These are phyloP conservation scores for Saccharomycopsis fodiens DNA, from an alignment of 805 yeast genomes.

Conservation along the genomic window DNA sequence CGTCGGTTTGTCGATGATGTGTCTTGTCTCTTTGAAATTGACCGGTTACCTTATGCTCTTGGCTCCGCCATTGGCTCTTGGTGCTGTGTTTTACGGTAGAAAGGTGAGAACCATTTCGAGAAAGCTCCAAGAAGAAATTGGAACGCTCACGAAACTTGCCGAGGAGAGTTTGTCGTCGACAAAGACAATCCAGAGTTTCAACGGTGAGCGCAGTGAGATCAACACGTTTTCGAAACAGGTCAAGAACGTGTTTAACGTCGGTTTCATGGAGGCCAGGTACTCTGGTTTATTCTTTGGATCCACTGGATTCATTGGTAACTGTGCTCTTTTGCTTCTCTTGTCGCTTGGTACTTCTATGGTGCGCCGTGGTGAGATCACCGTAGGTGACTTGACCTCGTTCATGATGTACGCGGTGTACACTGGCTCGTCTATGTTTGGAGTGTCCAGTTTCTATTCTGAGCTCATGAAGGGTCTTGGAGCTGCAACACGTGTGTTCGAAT, in stretches of 20 bases:
- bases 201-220: conserved; percentile 75
- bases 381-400: conserved; percentile 87
- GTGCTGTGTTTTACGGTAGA: conserved; percentile 78
- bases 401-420: conserved; percentile 94
- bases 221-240: conserved; percentile 68
- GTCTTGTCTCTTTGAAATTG: conserved; percentile 72
- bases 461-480: conserved; percentile 98
- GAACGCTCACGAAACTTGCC: conserved; percentile 78
- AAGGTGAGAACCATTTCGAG: conserved; percentile 67
- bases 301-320: conserved; percentile 80
- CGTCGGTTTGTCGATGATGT: conserved; percentile 90
- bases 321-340: conserved; percentile 67
- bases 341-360: conserved; percentile 81
- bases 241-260: conserved; percentile 53
- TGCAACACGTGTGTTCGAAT: conserved; percentile 82
- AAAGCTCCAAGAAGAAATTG: conserved; percentile 75
- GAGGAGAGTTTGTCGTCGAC: conserved; percentile 87
- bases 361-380: conserved; percentile 60
- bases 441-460: conserved; percentile 87
- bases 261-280: conserved; percentile 71
- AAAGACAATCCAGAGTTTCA: conserved; percentile 83
- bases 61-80: conserved; percentile 75
- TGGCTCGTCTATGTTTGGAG: conserved; percentile 85
- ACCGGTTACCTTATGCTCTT: conserved; percentile 74
- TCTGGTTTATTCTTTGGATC: conserved; percentile 71